phyloP scores from a whole-genome alignment of 805 yeast species.

The Starmerella stellata region DNA sequence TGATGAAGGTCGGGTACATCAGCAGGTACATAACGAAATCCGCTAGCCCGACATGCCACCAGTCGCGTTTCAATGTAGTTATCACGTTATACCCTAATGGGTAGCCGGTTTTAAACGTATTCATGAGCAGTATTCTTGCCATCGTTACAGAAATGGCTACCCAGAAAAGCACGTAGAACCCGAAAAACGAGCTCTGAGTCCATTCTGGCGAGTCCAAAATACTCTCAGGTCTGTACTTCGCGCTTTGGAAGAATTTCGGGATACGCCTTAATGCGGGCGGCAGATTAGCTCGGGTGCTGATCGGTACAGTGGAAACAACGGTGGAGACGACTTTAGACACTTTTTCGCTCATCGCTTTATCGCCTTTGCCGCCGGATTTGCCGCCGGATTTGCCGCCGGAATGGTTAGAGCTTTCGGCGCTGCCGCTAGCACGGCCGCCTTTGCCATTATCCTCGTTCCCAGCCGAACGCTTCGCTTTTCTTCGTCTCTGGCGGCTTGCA shows the following conservation, averaged over 20 bases:
- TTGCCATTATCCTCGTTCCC: too few relatives aligned
- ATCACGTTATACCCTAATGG: slow-evolving; percentile 38
- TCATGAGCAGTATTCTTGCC: slow-evolving; percentile 33
- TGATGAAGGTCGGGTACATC: slow-evolving; percentile 38
- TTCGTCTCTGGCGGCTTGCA: background rate
- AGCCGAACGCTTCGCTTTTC: background rate
- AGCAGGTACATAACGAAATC: slow-evolving; percentile 60
- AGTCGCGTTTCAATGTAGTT: slow-evolving; percentile 38
- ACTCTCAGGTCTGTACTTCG: slow-evolving; percentile 14
- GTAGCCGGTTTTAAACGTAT: slow-evolving; percentile 31
- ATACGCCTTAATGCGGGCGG: background rate
- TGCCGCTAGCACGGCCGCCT: background rate
- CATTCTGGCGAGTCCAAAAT: slow-evolving; percentile 20
- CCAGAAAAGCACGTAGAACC: slow-evolving; percentile 51
- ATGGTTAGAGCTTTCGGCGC: background rate
- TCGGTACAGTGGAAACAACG: background rate
- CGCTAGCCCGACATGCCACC: slow-evolving; percentile 49
- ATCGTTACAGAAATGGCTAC: slow-evolving; percentile 16
- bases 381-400: background rate
- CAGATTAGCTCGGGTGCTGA: background rate
- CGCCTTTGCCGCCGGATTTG: too few relatives aligned
- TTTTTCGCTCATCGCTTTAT: too few relatives aligned
- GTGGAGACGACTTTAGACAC: too few relatives aligned
- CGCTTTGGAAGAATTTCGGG: slow-evolving; percentile 14
- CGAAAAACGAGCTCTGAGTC: slow-evolving; percentile 34